phyloP scores from a whole-genome alignment of 257 asterid species.

The Penstemon barbatus region DNA sequence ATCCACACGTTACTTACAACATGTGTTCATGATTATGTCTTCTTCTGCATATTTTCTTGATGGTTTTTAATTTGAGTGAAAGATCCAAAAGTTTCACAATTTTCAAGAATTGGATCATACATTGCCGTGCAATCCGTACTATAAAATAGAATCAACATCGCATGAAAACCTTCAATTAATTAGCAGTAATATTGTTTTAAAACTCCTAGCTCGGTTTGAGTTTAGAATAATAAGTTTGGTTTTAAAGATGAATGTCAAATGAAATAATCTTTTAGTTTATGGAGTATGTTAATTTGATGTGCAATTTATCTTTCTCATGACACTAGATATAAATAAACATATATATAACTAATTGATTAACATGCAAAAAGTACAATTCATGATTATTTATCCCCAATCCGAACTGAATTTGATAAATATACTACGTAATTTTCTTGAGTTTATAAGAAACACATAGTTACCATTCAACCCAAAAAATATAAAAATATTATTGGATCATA shows the following conservation, averaged over 20 bases:
- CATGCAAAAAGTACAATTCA: no score
- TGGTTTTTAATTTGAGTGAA: not conserved
- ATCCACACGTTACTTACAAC: conserved; percentile 11
- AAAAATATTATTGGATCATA: no score
- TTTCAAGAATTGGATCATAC: conserved; percentile 5
- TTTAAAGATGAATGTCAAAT: not conserved
- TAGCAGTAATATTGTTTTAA: not conserved
- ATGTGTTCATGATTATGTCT: not conserved
- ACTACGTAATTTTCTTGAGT: no score
- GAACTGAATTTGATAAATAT: no score
- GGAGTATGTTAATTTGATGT: no score
- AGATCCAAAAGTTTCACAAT: not conserved
- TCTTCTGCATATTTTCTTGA: not conserved
- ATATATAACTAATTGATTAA: no score
- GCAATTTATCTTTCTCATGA: no score
- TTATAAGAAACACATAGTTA: no score
- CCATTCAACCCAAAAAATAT: no score
- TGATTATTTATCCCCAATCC: no score
- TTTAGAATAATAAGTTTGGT: not conserved
- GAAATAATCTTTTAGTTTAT: no score
- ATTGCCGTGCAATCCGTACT: conserved; percentile 47
- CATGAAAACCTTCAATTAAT: conserved; percentile 9
- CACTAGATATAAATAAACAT: no score
- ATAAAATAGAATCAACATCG: conserved; percentile 41
- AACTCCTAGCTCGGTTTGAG: not conserved